Conservation (phyloP, 2,329 filamentous ascomycete genomes). For the Hypocreales sp. region DNA sequence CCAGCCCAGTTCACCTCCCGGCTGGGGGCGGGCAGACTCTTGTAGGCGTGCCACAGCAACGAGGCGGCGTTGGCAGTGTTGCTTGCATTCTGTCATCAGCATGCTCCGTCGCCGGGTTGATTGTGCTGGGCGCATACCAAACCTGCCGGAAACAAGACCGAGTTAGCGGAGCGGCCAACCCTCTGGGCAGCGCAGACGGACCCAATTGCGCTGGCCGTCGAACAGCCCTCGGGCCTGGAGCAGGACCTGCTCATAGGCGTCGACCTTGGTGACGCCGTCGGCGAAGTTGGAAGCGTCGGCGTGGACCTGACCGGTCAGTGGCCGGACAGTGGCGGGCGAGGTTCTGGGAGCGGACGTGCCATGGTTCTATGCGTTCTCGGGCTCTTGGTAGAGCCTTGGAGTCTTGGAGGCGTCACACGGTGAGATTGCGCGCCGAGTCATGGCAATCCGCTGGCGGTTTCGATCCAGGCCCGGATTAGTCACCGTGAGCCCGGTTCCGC, state of each 20-base stretch:
- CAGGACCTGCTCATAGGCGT: constrained; percentile 61
- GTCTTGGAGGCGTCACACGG: no score
- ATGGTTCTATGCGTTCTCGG: no score
- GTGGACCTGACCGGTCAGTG: constrained; percentile 41
- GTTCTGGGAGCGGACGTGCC: no score
- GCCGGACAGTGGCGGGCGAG: no score
- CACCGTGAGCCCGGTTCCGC: constrained; percentile 2
- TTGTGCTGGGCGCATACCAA: constrained; percentile 7
- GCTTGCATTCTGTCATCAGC: constrained; percentile 21
- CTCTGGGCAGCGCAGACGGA: no score
- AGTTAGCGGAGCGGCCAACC: no score
- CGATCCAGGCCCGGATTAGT: constrained; percentile 5
- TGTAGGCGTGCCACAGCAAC: constrained; percentile 66
- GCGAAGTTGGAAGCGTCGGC: constrained; percentile 66
- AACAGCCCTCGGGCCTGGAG: constrained; percentile 55
- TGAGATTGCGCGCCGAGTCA: no score
- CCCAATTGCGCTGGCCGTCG: constrained; percentile 66
- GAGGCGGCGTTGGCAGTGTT: constrained; percentile 65
- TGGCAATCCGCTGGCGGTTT: no score
- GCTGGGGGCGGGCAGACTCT: constrained; percentile 52
- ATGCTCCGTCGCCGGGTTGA: not conserved
- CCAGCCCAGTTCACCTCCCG: constrained; percentile 63
- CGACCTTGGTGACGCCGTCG: constrained; percentile 48
- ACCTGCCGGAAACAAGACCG: constrained; percentile 4
- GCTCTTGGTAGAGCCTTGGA: no score